Evolutionary conservation across 2,329 filamentous ascomycete genomes (phyloP), one percentile per base, ranked within the genome.

Genomic region (Diaporthe citri): DNA sequence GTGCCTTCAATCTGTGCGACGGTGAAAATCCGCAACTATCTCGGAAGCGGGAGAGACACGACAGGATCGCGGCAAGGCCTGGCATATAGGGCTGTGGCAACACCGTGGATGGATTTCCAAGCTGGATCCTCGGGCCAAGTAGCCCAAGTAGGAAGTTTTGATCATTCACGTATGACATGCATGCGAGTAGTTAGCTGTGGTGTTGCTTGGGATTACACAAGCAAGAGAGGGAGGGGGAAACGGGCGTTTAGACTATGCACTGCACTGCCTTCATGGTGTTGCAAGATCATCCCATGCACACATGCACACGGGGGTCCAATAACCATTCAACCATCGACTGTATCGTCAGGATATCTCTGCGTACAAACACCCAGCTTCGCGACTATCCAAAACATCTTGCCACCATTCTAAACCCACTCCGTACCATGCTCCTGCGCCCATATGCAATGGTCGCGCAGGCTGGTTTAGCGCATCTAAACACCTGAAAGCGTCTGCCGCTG

Each of bases 331-430:
- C 52, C 57, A 62, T 72, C 71, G 71, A 64, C 71, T 69, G 22
- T 64, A 64, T 36, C 46, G 57, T 64, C 71, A 72, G 71, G 71
- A 72, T 72, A 72, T 72, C 71, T 72, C 71, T 52, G 57, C 57
- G 36, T 64, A 62, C 71, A 72, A 72, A 52, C 71, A 64, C 17
- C 72, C 67, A 64, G 48, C 28, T 57, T 39, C 51, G 36, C 57
- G 43, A 66, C 43, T 74, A 74, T 52, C 51, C 59, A 74, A 56
- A 74, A 43, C 66, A 25, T 57, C 55, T n/a, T 41, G 67, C 34
- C 41, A 20, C 55, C 46, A 41, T 51, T 39, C 46, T 43, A 43
- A 43, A 43, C 51, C 66, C 52, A 74, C 59, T 46, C 57, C 57
- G 36, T 64, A 51, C 60, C 36, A 52, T 31, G 22, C 48, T 31